Evolutionary conservation across 768 basidiomycete genomes (phyloP).

Genomic region (Suillus hirtellus): DNA sequence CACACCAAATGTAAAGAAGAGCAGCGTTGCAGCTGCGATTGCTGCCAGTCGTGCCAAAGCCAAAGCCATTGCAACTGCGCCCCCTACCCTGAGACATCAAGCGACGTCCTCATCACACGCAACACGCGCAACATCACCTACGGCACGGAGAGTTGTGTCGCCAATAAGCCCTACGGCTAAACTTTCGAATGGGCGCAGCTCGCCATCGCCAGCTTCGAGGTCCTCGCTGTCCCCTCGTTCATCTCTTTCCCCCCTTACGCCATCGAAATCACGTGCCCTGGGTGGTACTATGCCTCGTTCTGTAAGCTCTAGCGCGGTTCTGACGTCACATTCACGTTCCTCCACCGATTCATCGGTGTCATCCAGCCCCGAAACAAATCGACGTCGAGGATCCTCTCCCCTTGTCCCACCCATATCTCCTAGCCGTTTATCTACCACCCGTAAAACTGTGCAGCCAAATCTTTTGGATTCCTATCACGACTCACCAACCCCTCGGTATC

Average conservation of each 20-base stretch:
- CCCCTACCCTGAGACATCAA: conserved; percentile 78
- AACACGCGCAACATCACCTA: conserved; percentile 42
- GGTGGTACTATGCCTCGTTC: conserved; percentile 43
- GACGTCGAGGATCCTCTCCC: conserved; percentile 52
- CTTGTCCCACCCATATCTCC: conserved; percentile 35
- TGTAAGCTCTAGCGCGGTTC: conserved; percentile 35
- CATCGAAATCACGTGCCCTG: conserved; percentile 43
- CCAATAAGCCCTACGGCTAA: conserved; percentile 44
- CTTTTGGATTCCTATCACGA: conserved; percentile 37
- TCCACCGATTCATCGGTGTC: conserved; percentile 41
- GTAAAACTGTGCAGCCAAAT: conserved; percentile 39
- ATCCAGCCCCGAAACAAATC: conserved; percentile 28
- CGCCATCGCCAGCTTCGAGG: conserved; percentile 40
- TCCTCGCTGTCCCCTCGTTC: conserved; percentile 50
- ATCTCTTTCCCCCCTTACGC: conserved; percentile 46
- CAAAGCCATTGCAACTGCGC: conserved; percentile 78
- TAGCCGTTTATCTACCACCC: conserved; percentile 36
- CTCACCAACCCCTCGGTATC: conserved; percentile 24
- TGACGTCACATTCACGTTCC: conserved; percentile 44
- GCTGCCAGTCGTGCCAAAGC: conserved; percentile 90
- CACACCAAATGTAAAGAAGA: conserved; percentile 68
- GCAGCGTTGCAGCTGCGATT: conserved; percentile 81
- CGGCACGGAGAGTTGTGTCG: conserved; percentile 39
- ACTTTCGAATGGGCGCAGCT: conserved; percentile 41
- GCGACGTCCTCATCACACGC: conserved; percentile 72